Base-by-base conservation (phyloP, 2,329 filamentous ascomycete species). In the Colletotrichum graminicola region DNA sequence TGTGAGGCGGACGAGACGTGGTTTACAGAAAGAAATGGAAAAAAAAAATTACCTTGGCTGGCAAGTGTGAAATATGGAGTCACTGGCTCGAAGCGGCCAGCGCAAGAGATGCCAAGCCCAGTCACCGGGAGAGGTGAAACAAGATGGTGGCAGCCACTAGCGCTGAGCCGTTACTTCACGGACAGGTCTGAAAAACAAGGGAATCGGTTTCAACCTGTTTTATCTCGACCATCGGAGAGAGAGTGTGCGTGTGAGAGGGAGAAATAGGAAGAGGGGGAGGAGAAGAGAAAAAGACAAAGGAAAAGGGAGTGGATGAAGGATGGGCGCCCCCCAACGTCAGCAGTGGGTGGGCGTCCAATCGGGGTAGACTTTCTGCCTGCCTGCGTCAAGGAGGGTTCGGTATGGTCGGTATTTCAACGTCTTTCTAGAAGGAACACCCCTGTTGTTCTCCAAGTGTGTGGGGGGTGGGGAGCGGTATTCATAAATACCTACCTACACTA, bases 391-490 rank as follows among this genome's bases (percentile, higher is more conserved):
- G 29, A 47, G 57, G 23, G 57, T 63, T 67, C 68, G 64, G 64
- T 71, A 56, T 63, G 68, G 64, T n/a, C 18, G 57, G 59, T 41
- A 39, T 69, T 71, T 64, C 65, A 68, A 52, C 47, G 39, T 10
- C 26, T 55, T 71, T 71, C 69, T 71, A 71, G 65, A 71, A 71
- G 65, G 69, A 55, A n/a, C n/a, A 64, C 57, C 69, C 65, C 65
- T 60, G 68, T n/a, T 60, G 23, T 32, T 45, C 18, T 18, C 23
- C 29, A 54, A 52, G 21, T 11, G 34, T 23, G 47, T 45, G 16
- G 32, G 11, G 8, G 52, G 12, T n/a, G n/a, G n/a, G n/a, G n/a
- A n/a, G 18, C 6, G 10, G 2, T 34, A 34, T 34, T 34, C 34
- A 29, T 7, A 16, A 5, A 21, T 45, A 26, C n/a, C n/a, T n/a